A percentile compares a stretch with the other conserved stretches of the same genome.
Evolutionary conservation across 192 early-diverging fungal species (phyloP).

Genomic region (Backusella sp.): DNA sequence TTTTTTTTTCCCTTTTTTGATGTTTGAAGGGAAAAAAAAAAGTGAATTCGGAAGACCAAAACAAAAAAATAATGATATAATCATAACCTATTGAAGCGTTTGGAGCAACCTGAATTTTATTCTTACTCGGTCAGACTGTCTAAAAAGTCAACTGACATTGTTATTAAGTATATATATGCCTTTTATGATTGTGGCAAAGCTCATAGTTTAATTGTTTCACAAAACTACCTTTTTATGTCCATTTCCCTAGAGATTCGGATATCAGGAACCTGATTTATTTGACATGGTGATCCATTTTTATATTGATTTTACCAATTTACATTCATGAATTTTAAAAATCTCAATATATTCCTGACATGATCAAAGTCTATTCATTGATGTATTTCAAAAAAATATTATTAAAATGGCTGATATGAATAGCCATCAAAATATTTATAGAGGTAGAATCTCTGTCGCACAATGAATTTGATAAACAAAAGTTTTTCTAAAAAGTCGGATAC

Average conservation of each 20-base stretch:
- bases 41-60: neutral
- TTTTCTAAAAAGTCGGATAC: neutral
- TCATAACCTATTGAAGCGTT: neutral
- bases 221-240: neutral
- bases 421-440: neutral
- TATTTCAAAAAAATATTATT: neutral
- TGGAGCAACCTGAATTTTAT: neutral
- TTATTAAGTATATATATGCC: neutral
- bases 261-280: neutral
- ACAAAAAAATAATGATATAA: neutral
- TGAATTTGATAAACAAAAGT: neutral
- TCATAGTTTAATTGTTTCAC: neutral
- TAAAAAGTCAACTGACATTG: neutral
- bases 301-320: neutral
- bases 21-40: neutral
- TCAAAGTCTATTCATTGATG: neutral
- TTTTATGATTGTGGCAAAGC: neutral
- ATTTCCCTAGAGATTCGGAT: neutral
- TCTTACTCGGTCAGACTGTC: neutral
- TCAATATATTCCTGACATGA: neutral
- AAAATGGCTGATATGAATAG: neutral
- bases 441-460: neutral
- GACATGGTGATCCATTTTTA: neutral
- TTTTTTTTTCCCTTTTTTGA: neutral
- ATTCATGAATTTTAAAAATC: neutral